Conservation (phyloP, 331 rosid species). For the Acacia pycnantha region DNA sequence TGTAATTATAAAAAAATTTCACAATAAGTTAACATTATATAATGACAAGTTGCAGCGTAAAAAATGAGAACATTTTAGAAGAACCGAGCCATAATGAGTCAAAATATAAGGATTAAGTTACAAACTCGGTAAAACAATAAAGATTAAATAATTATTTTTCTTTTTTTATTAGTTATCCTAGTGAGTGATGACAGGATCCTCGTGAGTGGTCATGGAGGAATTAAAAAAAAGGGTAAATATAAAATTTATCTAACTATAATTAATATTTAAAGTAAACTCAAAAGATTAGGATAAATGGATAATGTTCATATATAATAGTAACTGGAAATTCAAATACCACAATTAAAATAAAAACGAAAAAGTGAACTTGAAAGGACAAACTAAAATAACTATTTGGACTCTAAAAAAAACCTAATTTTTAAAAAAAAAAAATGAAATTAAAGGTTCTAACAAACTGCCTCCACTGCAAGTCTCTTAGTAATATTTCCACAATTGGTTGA, state of each 20-base stretch:
- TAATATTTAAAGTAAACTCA: background rate
- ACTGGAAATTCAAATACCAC: background rate
- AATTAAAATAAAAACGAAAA: background rate
- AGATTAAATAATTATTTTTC: no score
- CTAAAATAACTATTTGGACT: background rate
- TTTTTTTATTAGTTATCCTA: no score
- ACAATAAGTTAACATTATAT: no score
- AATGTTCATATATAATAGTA: background rate
- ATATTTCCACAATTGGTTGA: constrained; percentile 30
- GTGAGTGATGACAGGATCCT: no score
- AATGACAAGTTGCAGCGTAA: no score
- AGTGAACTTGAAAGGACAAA: background rate
- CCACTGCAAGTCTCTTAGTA: constrained; percentile 41
- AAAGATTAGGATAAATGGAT: background rate
- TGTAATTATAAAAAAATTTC: no score
- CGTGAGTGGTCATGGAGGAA: background rate
- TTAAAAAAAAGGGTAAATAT: background rate
- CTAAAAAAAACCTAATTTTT: background rate
- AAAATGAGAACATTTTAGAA: no score
- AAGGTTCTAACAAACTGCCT: constrained; percentile 28
- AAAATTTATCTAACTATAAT: background rate
- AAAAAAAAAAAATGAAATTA: background rate
- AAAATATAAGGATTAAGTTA: no score
- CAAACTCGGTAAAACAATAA: no score
- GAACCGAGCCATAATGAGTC: accelerated